Base-by-base conservation (phyloP, 352 stramenopile species). In the Phytophthora constricta region DNA sequence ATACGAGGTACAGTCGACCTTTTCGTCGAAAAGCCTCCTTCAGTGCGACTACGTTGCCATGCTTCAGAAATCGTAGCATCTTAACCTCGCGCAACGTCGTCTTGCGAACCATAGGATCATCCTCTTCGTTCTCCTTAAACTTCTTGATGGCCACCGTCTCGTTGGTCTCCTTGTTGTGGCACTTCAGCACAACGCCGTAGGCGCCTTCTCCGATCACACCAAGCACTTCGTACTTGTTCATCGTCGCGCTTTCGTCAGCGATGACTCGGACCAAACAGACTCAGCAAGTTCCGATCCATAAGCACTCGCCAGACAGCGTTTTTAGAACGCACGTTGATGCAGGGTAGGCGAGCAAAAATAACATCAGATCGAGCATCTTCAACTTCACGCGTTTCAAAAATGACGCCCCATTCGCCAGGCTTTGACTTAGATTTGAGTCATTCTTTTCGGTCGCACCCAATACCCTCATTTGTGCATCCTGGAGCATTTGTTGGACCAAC, bases 71-170 rank as follows among this genome's bases (percentile, higher is more conserved):
- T 46, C 94, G 89, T 90, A 99, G 98, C 77, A 99, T 99, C 70
- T 99, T 97, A 37, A 99, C 87, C 79, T 99, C 98, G 37, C 94
- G 90, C 46, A 98, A 67, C 45, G 92, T 98, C 47, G 92, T 98
- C 74, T 98, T 98, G 55, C 90, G 85, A 25, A 98, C 93, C 70
- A 97, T 92, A 14, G 94, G 89, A 48, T 97, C 91, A 54, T 95
- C 87, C 3, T 94, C 86, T 53, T 97, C 91, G 43, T 82, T 93
- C 68, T 98, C 93, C 63, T 98, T 97, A 47, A 99, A 98, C 82
- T 99, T 99, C 76, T 99, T 99, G 76, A 99, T 99, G 5, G 98
- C 98, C 9, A 99, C 98, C 20, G 99, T 84, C 76, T 99, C 94
- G 53, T 92, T 94, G 13, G 95, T 99, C 65, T 99, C 96, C 57